Percentiles rank a stretch among this genome's conserved stretches.
phyloP scores from a whole-genome alignment of 129 eudicot genomes.

The Artemisia argyi region DNA sequence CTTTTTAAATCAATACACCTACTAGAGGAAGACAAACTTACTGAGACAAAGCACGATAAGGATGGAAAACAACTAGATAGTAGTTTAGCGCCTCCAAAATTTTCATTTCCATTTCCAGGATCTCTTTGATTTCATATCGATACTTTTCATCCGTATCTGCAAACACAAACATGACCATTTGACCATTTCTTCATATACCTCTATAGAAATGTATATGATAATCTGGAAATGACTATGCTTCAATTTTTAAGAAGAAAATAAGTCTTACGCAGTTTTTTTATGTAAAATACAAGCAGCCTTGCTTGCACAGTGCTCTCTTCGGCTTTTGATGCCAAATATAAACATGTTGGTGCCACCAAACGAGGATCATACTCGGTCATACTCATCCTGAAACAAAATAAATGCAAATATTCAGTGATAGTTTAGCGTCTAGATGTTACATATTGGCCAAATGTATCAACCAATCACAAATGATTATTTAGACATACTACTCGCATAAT shows the following conservation, averaged over 20 bases:
- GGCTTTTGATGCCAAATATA: conserved; percentile 96
- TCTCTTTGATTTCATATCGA: conserved; percentile 88
- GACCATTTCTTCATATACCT: conserved; percentile 1
- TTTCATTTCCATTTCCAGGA: conserved; percentile 99
- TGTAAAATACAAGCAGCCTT: conserved; percentile 85
- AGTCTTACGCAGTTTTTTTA: conserved; percentile 67
- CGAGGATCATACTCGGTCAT: conserved; percentile 97
- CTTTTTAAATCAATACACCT: conserved; percentile 2
- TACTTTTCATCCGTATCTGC: conserved; percentile 93
- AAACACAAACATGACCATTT: conserved; percentile 18
- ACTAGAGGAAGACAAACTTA: conserved; percentile 42
- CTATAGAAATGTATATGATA: conserved; percentile 15
- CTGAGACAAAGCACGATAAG: conserved; percentile 88
- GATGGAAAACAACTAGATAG: conserved; percentile 90
- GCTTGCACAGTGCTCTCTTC: conserved; percentile 99
- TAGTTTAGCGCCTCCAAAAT: conserved; percentile 89
- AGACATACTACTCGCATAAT: background rate
- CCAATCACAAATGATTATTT: background rate
- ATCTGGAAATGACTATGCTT: background rate
- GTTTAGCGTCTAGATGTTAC: conserved; percentile 14
- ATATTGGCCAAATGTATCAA: conserved; percentile 13
- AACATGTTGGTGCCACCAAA: conserved; percentile 92
- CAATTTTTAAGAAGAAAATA: background rate
- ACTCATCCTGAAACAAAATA: conserved; percentile 57
- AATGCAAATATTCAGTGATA: background rate